Conservation (phyloP, 176 grass and related monocot species). For the Avena eriantha region DNA sequence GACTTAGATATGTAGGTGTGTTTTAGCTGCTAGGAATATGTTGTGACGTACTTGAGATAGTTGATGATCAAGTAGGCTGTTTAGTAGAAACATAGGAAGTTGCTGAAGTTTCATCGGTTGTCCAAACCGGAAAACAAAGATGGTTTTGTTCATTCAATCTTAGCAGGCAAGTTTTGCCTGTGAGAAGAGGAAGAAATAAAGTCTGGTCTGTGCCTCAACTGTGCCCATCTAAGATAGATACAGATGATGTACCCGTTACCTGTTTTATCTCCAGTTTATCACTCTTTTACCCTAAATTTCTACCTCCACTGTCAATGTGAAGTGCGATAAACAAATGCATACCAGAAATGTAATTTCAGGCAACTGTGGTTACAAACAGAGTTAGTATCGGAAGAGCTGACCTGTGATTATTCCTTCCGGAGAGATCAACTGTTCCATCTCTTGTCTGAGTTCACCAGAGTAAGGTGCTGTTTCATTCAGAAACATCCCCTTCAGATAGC, state of each 20-base stretch:
- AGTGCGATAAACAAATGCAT: conserved; percentile 16
- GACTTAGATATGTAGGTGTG: conserved; percentile 30
- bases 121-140: conserved; percentile 3
- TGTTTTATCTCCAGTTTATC: conserved; percentile 19
- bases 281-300: conserved; percentile 7
- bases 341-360: conserved; percentile 9
- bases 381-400: conserved; percentile 22
- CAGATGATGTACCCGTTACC: neutral
- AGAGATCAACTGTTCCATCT: conserved; percentile 18
- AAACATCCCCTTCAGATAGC: neutral
- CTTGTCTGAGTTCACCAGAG: neutral
- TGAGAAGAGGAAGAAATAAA: conserved; percentile 34
- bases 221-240: neutral
- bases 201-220: neutral
- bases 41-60: conserved; percentile 28
- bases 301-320: neutral
- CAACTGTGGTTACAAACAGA: neutral
- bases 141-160: conserved; percentile 28
- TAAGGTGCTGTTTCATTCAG: neutral
- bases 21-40: conserved; percentile 42
- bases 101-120: conserved; percentile 18
- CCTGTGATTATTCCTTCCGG: conserved; percentile 16
- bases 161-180: neutral
- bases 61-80: conserved; percentile 34
- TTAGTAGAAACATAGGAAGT: conserved; percentile 16